Percentiles rank a stretch among this genome's conserved stretches.
Evolutionary conservation across 1,284 basidiomycete species (phyloP).

Genomic region (Schizophyllum commune): DNA sequence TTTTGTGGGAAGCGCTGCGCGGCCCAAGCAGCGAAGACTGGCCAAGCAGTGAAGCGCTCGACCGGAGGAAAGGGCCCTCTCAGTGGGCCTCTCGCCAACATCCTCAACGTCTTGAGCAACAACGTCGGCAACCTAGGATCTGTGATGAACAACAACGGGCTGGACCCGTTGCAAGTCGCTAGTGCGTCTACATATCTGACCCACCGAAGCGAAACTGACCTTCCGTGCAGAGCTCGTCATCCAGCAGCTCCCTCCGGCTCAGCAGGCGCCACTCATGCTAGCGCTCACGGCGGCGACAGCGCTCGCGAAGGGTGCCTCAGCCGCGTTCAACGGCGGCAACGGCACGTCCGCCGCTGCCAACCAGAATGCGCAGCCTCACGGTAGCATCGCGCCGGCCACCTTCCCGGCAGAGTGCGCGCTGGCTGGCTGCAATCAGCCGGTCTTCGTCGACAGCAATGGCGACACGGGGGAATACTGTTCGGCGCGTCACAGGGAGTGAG

Average conservation of each 20-base stretch:
- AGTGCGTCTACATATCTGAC: constrained; percentile 19
- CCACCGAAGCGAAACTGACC: neutral
- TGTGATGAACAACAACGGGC: neutral
- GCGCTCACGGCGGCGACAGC: neutral
- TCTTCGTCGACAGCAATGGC: constrained; percentile 35
- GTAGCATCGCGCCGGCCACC: constrained; percentile 16
- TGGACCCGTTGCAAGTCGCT: constrained; percentile 32
- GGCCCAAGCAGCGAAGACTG: constrained; percentile 19
- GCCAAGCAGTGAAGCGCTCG: neutral
- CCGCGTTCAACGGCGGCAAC: neutral
- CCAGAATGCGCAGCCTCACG: constrained; percentile 13
- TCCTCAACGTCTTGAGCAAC: neutral
- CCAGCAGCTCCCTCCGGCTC: constrained; percentile 32
- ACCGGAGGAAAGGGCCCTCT: neutral
- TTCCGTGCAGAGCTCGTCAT: constrained; percentile 26
- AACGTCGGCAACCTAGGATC: neutral
- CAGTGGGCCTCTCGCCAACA: neutral
- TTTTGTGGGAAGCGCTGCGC: constrained; percentile 46
- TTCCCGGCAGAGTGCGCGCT: constrained; percentile 32
- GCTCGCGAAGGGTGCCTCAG: neutral
- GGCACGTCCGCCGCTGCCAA: constrained; percentile 8
- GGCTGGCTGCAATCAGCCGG: constrained; percentile 42
- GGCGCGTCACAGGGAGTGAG: constrained; percentile 43
- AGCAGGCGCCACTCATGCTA: constrained; percentile 6
- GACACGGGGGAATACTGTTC: constrained; percentile 44